phyloP scores from a whole-genome alignment of 768 basidiomycete genomes.

The Neoboletus magnificus region DNA sequence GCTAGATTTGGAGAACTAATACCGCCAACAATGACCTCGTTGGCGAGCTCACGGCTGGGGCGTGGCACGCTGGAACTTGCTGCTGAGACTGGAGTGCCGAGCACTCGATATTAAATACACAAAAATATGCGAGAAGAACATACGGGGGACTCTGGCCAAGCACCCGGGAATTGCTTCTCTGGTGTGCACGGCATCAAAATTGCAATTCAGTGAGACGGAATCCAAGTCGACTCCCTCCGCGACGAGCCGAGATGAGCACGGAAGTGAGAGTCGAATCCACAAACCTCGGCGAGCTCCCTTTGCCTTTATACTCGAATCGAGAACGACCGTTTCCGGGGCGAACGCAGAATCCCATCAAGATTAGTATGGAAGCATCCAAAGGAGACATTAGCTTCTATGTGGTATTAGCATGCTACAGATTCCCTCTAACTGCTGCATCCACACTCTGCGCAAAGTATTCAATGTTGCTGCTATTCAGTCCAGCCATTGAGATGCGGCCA shows the following conservation, averaged over 20 bases:
- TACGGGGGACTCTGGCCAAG: conserved; percentile 24
- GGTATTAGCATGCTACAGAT: conserved; percentile 46
- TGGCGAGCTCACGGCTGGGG: conserved; percentile 3
- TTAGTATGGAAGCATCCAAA: conserved; percentile 23
- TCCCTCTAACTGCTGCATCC: conserved; percentile 76
- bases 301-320: conserved; percentile 19
- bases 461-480: conserved; percentile 79
- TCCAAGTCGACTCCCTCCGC: neutral
- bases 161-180: conserved; percentile 20
- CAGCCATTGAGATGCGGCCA: conserved; percentile 93
- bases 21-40: neutral
- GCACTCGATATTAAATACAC: neutral
- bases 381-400: conserved; percentile 21
- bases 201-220: conserved; percentile 14
- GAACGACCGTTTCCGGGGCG: conserved; percentile 10
- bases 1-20: neutral
- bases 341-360: conserved; percentile 17
- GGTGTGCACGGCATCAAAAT: conserved; percentile 17
- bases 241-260: neutral
- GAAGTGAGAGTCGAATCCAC: conserved; percentile 4
- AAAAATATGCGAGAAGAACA: conserved; percentile 3
- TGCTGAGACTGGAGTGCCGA: neutral
- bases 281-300: conserved; percentile 11
- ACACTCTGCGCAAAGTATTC: conserved; percentile 89
- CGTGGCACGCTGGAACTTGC: neutral